Conservation (phyloP, 257 asterid species). For the Lavandula angustifolia region DNA sequence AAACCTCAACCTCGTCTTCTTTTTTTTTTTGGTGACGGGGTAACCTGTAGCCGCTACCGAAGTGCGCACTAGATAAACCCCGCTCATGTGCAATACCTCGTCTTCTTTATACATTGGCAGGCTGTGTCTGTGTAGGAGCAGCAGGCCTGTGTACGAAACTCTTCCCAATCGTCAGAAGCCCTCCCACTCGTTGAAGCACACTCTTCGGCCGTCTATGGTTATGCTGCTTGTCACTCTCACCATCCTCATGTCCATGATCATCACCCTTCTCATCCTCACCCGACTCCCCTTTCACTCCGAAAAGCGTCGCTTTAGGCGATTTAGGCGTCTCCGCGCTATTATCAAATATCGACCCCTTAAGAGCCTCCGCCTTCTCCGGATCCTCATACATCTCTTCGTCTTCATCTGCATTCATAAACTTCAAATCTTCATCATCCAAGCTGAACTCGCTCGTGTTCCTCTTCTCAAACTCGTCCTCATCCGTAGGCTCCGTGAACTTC, state of each 20-base stretch:
- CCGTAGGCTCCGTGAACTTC: conserved; percentile 31
- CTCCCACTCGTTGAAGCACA: conserved; percentile 69
- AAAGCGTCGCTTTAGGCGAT: conserved; percentile 46
- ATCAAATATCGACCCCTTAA: conserved; percentile 73
- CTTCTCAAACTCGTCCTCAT: conserved; percentile 22
- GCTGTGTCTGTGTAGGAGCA: background rate
- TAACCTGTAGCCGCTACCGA: too few relatives aligned
- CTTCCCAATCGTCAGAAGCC: conserved; percentile 51
- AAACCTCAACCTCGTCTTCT: background rate
- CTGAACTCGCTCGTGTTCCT: conserved; percentile 40
- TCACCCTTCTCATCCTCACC: background rate
- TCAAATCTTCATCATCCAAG: conserved; percentile 55
- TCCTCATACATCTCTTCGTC: conserved; percentile 42
- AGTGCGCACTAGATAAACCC: too few relatives aligned
- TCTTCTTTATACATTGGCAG: background rate
- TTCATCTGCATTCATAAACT: conserved; percentile 40
- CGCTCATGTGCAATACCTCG: too few relatives aligned
- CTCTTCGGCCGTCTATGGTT: conserved; percentile 41
- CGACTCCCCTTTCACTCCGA: conserved; percentile 24
- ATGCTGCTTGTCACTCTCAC: conserved; percentile 42
- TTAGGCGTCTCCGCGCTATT: conserved; percentile 51
- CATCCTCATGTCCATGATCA: conserved; percentile 36
- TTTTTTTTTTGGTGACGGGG: too few relatives aligned
- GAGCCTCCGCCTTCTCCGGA: conserved; percentile 63
- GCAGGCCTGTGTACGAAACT: conserved; percentile 18